Conservation (phyloP, 352 stramenopile species). For the Pythium sp. region DNA sequence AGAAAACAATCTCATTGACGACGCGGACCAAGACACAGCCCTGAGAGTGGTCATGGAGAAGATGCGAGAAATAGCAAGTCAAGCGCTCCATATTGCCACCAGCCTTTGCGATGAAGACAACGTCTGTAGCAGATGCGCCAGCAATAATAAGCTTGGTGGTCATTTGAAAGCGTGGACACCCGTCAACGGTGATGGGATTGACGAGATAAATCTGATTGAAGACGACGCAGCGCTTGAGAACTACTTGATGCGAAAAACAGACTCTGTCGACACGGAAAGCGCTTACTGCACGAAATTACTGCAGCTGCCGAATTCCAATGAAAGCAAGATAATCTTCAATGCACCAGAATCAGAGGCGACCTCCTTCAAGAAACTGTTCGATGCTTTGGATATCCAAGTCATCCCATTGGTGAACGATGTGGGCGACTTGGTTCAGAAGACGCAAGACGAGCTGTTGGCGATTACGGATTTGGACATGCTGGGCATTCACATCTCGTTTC, state of each 20-base stretch:
- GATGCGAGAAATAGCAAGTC: neutral
- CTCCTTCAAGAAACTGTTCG: constrained; percentile 9
- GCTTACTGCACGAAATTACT: no score
- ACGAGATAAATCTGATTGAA: neutral
- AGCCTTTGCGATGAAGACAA: neutral
- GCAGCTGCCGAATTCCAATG: neutral
- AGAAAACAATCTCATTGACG: neutral
- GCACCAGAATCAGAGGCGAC: no score
- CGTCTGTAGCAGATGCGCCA: neutral
- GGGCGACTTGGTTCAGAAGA: constrained; percentile 19
- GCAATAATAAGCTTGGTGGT: neutral
- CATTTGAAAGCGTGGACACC: neutral
- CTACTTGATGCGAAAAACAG: constrained; percentile 1
- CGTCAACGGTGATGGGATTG: neutral
- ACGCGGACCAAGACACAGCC: neutral
- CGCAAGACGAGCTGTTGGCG: constrained; percentile 24
- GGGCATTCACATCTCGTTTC: constrained; percentile 27
- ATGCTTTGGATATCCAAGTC: neutral
- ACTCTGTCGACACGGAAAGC: no score
- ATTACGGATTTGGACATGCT: constrained; percentile 17
- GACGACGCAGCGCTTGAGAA: constrained; percentile 11
- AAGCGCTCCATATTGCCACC: neutral
- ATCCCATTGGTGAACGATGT: neutral
- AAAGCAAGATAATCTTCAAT: no score
- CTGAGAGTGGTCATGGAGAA: neutral